Percentiles rank a stretch among this genome's conserved stretches.
Conservation (phyloP, 2,329 filamentous ascomycete species). For the Nemania abortiva region DNA sequence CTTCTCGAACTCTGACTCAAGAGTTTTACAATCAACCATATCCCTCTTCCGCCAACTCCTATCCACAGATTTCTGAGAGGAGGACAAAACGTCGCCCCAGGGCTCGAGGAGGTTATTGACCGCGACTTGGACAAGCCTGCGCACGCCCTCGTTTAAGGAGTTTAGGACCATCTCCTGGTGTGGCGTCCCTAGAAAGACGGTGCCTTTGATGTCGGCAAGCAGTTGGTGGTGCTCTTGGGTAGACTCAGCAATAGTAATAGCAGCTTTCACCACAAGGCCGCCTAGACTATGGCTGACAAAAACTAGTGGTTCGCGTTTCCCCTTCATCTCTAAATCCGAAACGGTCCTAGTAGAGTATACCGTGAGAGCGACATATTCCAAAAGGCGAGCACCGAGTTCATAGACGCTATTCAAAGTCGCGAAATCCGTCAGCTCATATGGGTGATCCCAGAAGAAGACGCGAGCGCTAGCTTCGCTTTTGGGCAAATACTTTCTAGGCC, state of each 20-base stretch:
- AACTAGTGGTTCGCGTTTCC: not conserved
- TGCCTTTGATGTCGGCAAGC: not conserved
- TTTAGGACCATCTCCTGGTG: not conserved
- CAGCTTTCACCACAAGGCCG: conserved; percentile 1
- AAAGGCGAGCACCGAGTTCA: not conserved
- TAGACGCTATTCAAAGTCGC: not conserved
- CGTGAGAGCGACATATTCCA: not conserved
- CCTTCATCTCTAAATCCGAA: not conserved
- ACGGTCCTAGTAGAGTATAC: not conserved
- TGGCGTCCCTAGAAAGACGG: not conserved
- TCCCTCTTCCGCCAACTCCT: not conserved
- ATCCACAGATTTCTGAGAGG: not conserved
- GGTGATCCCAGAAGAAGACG: not conserved
- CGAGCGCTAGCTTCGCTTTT: not conserved
- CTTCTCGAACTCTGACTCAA: not conserved
- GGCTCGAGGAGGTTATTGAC: not conserved
- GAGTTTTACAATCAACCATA: not conserved
- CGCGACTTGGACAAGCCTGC: not conserved
- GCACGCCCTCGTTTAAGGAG: not conserved
- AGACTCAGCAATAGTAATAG: not conserved
- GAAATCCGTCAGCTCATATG: not conserved
- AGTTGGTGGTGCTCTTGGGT: not conserved
- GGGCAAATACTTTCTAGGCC: not conserved
- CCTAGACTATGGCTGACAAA: not conserved
- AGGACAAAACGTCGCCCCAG: not conserved